These are phyloP conservation scores for Colletotrichum lupini DNA, from an alignment of 2,329 filamentous ascomycete species.

Conservation along the genomic window DNA sequence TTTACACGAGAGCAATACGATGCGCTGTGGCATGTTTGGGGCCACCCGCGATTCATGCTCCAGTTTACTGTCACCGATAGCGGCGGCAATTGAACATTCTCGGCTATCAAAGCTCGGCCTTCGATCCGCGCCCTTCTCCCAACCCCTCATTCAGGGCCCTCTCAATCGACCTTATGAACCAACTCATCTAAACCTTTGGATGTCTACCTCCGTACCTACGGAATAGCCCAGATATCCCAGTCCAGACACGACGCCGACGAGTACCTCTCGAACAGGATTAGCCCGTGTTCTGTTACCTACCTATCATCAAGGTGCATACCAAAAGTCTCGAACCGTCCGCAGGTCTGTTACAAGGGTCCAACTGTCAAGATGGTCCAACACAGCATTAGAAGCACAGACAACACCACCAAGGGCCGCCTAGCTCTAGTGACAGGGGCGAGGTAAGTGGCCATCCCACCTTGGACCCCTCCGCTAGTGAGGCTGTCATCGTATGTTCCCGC, in stretches of 20 bases:
- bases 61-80: conserved; percentile 16
- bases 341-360: background rate
- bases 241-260: background rate
- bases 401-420: conserved; percentile 41
- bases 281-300: background rate
- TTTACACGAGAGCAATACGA: background rate
- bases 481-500: background rate
- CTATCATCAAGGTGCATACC: background rate
- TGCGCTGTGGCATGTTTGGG: background rate
- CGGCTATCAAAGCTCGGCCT: conserved; percentile 27
- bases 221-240: background rate
- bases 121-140: conserved; percentile 6
- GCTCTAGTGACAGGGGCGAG: conserved; percentile 48
- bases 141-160: conserved; percentile 9
- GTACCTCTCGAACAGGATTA: background rate
- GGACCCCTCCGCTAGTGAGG: background rate
- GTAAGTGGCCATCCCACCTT: conserved; percentile 31
- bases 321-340: background rate
- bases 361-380: conserved; percentile 23
- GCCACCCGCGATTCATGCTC: background rate
- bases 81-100: conserved; percentile 24
- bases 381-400: conserved; percentile 40
- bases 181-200: background rate
- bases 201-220: background rate
- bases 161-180: background rate